Percentiles rank a stretch among this genome's conserved stretches.
Evolutionary conservation across 441 rosid genomes (phyloP).

Genomic region (Erodium texanum): DNA sequence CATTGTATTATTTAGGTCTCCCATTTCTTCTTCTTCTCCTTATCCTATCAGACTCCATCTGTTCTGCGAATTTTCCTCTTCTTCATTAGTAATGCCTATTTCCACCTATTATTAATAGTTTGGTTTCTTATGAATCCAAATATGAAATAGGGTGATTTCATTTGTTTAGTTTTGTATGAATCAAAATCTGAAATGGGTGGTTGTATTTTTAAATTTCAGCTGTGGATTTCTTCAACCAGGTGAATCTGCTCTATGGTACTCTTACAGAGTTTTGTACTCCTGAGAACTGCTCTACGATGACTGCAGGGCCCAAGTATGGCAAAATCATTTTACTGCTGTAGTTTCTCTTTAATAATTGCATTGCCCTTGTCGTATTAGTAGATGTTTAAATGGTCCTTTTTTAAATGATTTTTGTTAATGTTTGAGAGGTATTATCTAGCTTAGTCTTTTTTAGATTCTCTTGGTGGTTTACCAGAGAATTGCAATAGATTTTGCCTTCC

Average conservation of each 20-base stretch:
- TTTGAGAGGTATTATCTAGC: too few relatives aligned
- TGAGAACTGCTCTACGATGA: conserved; percentile 94
- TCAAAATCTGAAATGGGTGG: neutral
- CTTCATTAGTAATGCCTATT: too few relatives aligned
- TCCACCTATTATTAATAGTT: too few relatives aligned
- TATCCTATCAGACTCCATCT: too few relatives aligned
- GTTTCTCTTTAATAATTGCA: neutral
- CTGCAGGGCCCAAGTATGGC: conserved; percentile 96
- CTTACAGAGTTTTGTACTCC: conserved; percentile 97
- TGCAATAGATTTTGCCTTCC: too few relatives aligned
- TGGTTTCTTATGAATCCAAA: too few relatives aligned
- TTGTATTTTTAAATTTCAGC: conserved; percentile 37
- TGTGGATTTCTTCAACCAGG: conserved; percentile 98
- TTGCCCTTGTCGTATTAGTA: neutral
- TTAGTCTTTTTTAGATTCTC: too few relatives aligned
- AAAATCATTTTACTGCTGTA: conserved; percentile 10
- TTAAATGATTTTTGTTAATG: neutral
- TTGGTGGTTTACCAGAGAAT: too few relatives aligned
- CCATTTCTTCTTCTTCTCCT: too few relatives aligned
- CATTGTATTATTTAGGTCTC: too few relatives aligned
- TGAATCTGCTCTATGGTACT: conserved; percentile 95
- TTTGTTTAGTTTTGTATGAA: neutral
- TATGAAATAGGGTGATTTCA: too few relatives aligned
- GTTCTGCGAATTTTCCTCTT: too few relatives aligned
- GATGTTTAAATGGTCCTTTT: neutral